Base-by-base conservation (phyloP, 192 early-diverging fungal species). In the Backusella liffmaniae region DNA sequence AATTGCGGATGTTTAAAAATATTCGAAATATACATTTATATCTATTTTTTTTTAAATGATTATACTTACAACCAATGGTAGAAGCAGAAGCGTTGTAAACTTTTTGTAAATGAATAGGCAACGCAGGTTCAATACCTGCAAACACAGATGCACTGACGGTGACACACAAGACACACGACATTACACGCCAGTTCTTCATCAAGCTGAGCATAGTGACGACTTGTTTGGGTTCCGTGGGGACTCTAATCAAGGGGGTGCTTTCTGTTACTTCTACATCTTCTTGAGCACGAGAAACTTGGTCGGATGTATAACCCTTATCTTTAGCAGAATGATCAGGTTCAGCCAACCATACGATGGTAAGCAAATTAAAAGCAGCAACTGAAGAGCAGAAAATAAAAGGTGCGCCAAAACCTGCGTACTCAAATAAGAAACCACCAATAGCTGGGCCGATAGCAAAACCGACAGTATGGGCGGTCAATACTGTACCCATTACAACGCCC, bases 401-500 rank as follows among this genome's bases (percentile, higher is more conserved):
- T 10, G 91, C 87, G 13, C 83, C 81, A 23, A 86, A 85, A 67
- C 92, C 92, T 66, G 90, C 89, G n/a, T 86, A 88, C 15, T 88
- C 85, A 70, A 87, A 92, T 10, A 94, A 79, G 42, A 85, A 77
- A 9, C 90, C 92, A 42, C 92, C 93, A 10, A 93, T 51, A 34
- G 90, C 80, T 1, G 92, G 91, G 1, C 93, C 93, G 32, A 89
- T 77, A n/a, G 91, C 83, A 42, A 88, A 88, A 3, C 93, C 93
- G 15, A 94, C 74, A 13, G 90, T 88, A 35, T 91, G 88, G 2
- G 90, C 91, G 1, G 87, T 86, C 70, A 93, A 85, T 0, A 90
- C 88, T 16, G 88, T 86, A 15, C 92, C 92, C 92, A 94, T 93
- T 13, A 90, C 90, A n/a, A 87, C 77, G 23, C 92, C 92, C 9